Conservation (phyloP, 208 protist genomes). For the Trichomonas tenax region DNA sequence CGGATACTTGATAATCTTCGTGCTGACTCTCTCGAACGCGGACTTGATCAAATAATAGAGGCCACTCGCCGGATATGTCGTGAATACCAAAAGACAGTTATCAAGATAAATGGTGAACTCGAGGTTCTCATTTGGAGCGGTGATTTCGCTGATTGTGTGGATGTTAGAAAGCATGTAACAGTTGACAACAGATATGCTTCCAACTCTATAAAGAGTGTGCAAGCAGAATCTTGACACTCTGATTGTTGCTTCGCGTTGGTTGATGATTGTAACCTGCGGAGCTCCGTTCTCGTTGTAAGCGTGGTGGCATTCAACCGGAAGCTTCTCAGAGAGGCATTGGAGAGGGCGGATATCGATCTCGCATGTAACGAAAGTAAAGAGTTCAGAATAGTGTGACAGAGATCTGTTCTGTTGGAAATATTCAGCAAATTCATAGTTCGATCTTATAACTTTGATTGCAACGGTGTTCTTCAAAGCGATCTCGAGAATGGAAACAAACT, state of each 20-base stretch:
- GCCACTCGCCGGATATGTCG: background rate
- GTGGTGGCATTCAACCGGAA: background rate
- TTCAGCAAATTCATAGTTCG: background rate
- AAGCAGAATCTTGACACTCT: background rate
- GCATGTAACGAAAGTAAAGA: background rate
- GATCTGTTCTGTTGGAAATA: background rate
- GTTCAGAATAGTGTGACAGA: background rate
- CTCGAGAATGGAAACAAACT: background rate
- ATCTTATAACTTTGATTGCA: background rate
- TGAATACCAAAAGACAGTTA: background rate
- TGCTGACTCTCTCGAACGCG: background rate
- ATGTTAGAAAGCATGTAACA: background rate
- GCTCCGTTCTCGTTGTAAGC: background rate
- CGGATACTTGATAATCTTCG: background rate
- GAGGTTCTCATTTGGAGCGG: background rate
- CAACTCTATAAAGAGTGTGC: background rate
- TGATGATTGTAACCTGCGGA: background rate
- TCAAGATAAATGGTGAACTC: background rate
- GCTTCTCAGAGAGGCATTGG: background rate
- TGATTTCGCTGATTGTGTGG: background rate
- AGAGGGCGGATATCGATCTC: background rate
- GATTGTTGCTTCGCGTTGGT: background rate
- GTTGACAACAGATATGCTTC: background rate
- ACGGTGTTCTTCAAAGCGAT: background rate
- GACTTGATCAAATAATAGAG: background rate